Conservation (phyloP, 805 yeast genomes). For the Jamesozyma spencerorum region DNA sequence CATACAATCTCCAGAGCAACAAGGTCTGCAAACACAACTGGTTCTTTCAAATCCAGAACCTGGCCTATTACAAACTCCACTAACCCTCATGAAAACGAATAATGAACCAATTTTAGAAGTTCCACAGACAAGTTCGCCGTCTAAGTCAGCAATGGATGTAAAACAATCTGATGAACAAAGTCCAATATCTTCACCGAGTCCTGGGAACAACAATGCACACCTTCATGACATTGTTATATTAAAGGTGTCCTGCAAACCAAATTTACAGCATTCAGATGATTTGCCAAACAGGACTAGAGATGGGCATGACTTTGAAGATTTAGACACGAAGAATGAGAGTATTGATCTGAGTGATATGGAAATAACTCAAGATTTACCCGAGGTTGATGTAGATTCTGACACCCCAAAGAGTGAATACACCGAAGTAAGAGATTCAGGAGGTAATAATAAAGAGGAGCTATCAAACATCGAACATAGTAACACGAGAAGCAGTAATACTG, state of each 20-base stretch:
- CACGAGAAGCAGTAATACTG: too few relatives aligned
- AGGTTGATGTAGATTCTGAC: conserved; percentile 16
- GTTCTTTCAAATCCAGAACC: neutral
- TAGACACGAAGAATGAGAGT: neutral
- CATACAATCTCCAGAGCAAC: conserved; percentile 1
- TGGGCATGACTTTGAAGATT: neutral
- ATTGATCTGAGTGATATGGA: conserved; percentile 20
- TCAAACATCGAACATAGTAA: neutral
- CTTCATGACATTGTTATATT: conserved; percentile 8
- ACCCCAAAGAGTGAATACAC: too few relatives aligned
- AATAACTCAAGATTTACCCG: conserved; percentile 25
- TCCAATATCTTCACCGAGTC: conserved; percentile 1
- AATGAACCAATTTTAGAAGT: conserved; percentile 12
- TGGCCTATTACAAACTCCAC: conserved; percentile 5
- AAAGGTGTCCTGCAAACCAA: conserved; percentile 14
- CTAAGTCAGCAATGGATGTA: conserved; percentile 3
- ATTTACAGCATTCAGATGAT: neutral
- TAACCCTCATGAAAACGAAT: neutral
- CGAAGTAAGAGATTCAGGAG: too few relatives aligned
- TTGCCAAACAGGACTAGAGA: neutral
- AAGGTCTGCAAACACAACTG: neutral
- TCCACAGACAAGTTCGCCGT: conserved; percentile 19
- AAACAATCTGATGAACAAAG: neutral
- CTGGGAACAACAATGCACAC: conserved; percentile 2
- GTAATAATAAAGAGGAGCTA: too few relatives aligned